These are phyloP conservation scores for Neolentinus lepideus DNA, from an alignment of 1,284 basidiomycete genomes.

Conservation along the genomic window DNA sequence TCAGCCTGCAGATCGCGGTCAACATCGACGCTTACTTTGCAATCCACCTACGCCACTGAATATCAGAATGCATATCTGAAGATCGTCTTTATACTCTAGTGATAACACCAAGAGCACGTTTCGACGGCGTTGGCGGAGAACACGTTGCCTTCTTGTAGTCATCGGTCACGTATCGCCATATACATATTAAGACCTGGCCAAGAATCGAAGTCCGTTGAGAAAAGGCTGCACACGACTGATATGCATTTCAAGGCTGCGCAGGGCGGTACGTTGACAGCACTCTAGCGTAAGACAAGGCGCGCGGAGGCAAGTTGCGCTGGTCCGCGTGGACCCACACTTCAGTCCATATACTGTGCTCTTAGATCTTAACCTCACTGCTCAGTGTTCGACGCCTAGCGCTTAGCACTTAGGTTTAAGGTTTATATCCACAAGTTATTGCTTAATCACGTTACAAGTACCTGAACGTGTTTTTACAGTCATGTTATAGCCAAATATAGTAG, in stretches of 20 bases:
- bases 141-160: neutral
- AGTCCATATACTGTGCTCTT: conserved; percentile 36
- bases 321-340: neutral
- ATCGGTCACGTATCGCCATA: neutral
- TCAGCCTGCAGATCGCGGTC: no score
- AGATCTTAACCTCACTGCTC: conserved; percentile 42
- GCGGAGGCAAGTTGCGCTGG: neutral
- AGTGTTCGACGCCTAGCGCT: no score
- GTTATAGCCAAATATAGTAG: no score
- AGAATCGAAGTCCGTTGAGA: neutral
- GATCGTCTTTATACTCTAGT: no score
- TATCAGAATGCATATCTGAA: no score
- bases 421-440: no score
- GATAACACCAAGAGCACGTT: neutral
- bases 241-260: neutral
- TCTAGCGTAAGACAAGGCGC: neutral
- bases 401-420: no score
- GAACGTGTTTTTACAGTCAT: no score
- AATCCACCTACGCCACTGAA: no score
- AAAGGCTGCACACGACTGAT: neutral
- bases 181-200: neutral
- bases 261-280: neutral
- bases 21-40: no score
- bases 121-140: neutral
- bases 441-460: no score